Evolutionary conservation across 805 yeast genomes (phyloP).

Genomic region (Hanseniaspora guilliermondii): DNA sequence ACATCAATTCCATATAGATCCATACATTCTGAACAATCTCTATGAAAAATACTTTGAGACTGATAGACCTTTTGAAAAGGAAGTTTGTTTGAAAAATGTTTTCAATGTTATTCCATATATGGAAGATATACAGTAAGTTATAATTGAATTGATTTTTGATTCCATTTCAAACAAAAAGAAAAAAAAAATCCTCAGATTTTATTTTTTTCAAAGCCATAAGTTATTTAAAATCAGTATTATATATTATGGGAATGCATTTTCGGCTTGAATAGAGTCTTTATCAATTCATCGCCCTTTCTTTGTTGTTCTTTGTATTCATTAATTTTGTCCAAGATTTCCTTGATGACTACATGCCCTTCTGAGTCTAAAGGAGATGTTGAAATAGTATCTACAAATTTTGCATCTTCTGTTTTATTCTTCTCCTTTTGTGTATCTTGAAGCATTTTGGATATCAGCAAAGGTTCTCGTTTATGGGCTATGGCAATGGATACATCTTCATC

Average conservation of each 20-base stretch:
- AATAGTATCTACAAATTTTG: not conserved
- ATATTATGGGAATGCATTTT: slow-evolving; percentile 7
- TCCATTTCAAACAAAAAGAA: not conserved
- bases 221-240: not conserved
- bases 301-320: not conserved
- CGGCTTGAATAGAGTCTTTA: not conserved
- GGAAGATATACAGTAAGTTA: not conserved
- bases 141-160: not conserved
- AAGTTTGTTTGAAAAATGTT: not conserved
- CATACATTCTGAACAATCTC: not conserved
- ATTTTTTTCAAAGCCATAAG: no score
- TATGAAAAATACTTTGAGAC: not conserved
- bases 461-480: slow-evolving; percentile 1
- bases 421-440: not conserved
- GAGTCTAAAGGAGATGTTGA: slow-evolving; percentile 6
- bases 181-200: not conserved
- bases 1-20: slow-evolving; percentile 1
- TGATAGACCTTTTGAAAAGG: slow-evolving; percentile 1
- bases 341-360: slow-evolving; percentile 1
- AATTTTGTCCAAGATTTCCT: not conserved
- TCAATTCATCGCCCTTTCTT: not conserved
- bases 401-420: not conserved
- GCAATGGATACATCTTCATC: not conserved
- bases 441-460: slow-evolving; percentile 1
- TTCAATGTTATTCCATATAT: not conserved